phyloP scores from a whole-genome alignment of 73 alveolate genomes.

The Breviolum minutum region DNA sequence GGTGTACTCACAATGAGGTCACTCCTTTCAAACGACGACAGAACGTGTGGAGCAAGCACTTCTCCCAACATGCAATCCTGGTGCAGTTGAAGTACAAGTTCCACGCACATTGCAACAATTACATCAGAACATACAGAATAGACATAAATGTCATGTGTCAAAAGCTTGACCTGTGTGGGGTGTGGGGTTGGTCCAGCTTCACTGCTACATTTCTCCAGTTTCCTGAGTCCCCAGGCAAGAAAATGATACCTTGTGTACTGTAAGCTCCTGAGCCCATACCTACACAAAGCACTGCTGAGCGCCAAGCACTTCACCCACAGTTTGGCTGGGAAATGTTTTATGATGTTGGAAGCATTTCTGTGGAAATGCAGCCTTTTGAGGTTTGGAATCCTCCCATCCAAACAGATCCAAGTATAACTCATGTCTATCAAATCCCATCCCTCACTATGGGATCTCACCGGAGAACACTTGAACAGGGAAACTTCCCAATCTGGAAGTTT shows the following conservation, averaged over 20 bases:
- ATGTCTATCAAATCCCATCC: no score
- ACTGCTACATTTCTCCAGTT: no score
- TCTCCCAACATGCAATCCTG: neutral
- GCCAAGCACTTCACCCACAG: no score
- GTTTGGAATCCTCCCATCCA: no score
- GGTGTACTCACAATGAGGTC: conserved; percentile 97
- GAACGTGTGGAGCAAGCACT: neutral
- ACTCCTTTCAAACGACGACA: conserved; percentile 96
- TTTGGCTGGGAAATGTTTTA: no score
- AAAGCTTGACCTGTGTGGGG: neutral
- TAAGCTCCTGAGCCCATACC: conserved; percentile 91
- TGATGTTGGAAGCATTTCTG: no score
- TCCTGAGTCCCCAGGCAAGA: conserved; percentile 27
- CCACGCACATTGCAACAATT: neutral
- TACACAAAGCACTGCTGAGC: neutral
- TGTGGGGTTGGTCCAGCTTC: no score
- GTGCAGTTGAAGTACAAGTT: no score
- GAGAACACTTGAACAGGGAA: no score
- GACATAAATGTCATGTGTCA: neutral
- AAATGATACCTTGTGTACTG: conserved; percentile 74
- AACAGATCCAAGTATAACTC: no score
- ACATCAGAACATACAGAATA: neutral
- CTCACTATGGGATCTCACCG: no score
- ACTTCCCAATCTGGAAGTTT: no score
- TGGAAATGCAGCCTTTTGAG: neutral